Evolutionary conservation across 129 eudicot species (phyloP).

Genomic region (Dittrichia graveolens): DNA sequence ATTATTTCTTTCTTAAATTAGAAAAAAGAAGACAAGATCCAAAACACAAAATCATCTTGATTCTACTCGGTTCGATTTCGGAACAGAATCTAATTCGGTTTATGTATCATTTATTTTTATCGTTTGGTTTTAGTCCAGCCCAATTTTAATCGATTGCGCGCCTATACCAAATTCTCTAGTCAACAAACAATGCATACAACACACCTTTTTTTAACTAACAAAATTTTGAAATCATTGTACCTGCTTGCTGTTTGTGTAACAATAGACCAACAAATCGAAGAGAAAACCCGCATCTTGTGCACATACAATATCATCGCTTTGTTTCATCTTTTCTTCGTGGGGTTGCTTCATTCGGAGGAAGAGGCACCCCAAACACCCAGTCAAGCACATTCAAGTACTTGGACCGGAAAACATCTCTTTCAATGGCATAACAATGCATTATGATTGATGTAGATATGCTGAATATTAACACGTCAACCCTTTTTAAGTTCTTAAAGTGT

Average conservation of each 20-base stretch:
- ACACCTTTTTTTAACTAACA: not conserved
- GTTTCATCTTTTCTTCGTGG: conserved; percentile 47
- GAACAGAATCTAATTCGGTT: no score
- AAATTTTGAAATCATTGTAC: not conserved
- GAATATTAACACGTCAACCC: conserved; percentile 83
- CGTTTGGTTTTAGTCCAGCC: no score
- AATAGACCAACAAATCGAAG: not conserved
- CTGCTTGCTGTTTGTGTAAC: conserved; percentile 6
- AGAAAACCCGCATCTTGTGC: not conserved
- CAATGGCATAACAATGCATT: conserved; percentile 97
- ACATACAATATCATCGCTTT: not conserved
- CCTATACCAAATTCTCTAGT: not conserved
- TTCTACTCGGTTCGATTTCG: no score
- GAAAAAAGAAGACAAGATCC: no score
- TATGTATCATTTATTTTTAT: no score
- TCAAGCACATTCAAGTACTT: conserved; percentile 97
- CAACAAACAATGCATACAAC: conserved; percentile 20
- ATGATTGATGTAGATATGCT: conserved; percentile 95
- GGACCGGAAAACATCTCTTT: conserved; percentile 92
- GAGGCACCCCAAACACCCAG: conserved; percentile 99
- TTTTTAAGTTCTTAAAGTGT: conserved; percentile 52
- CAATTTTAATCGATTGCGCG: no score
- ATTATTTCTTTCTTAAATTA: no score
- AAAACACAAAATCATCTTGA: no score
- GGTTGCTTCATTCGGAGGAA: conserved; percentile 68